phyloP scores from a whole-genome alignment of 768 basidiomycete species.

The Tricholoma flavovirens region DNA sequence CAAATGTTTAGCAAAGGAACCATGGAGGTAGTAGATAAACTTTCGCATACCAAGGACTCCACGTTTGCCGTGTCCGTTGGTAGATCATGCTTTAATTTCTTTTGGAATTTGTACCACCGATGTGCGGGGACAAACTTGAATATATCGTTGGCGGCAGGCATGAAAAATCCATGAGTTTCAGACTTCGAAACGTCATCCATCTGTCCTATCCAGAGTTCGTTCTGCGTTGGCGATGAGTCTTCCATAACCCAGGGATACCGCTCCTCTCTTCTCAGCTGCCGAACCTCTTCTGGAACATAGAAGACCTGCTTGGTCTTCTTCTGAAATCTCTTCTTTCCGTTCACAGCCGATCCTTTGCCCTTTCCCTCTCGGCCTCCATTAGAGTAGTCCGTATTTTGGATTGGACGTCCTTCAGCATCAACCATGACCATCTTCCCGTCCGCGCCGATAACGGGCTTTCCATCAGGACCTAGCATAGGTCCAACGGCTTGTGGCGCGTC shows the following conservation, averaged over 20 bases:
- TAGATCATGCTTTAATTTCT: conserved; percentile 69
- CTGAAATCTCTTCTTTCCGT: conserved; percentile 69
- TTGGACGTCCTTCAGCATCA: conserved; percentile 70
- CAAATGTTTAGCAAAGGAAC: conserved; percentile 12
- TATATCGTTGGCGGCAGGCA: conserved; percentile 73
- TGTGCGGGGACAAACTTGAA: conserved; percentile 88
- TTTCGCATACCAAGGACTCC: conserved; percentile 48
- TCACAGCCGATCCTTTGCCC: conserved; percentile 34
- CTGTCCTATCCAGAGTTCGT: conserved; percentile 76
- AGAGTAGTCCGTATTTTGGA: conserved; percentile 34
- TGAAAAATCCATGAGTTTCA: conserved; percentile 75
- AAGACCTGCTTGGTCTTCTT: conserved; percentile 83
- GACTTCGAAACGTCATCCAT: conserved; percentile 73
- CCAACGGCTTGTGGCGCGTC: conserved; percentile 47
- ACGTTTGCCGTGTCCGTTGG: conserved; percentile 63
- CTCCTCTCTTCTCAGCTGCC: conserved; percentile 80
- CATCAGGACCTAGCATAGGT: conserved; percentile 78
- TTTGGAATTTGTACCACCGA: conserved; percentile 92
- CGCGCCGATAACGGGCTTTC: conserved; percentile 73
- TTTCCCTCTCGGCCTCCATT: conserved; percentile 30
- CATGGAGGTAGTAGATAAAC: conserved; percentile 14
- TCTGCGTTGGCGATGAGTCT: conserved; percentile 52
- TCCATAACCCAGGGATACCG: conserved; percentile 92
- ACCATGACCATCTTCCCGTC: conserved; percentile 81
- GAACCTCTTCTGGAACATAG: conserved; percentile 68